These are phyloP conservation scores for Abrus precatorius DNA, from an alignment of 306 rosid species.

Conservation along the genomic window DNA sequence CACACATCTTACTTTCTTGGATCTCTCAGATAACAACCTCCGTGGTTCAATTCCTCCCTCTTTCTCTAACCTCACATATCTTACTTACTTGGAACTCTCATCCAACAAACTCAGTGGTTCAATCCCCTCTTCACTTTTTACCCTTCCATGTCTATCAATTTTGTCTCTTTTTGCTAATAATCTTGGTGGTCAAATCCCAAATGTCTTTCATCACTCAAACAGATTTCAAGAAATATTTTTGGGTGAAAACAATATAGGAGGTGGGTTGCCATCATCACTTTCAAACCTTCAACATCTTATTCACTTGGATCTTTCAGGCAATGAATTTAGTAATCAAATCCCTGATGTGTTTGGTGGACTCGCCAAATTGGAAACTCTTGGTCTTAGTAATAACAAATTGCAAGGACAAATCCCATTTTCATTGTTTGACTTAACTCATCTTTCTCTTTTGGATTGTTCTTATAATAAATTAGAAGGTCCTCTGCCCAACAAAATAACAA, in stretches of 20 bases:
- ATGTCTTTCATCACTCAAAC: neutral
- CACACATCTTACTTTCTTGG: neutral
- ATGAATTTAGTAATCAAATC: neutral
- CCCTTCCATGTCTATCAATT: too few relatives aligned
- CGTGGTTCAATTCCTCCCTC: neutral
- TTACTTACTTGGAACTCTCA: neutral
- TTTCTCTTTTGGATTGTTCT: too few relatives aligned
- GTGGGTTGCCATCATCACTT: slow-evolving; percentile 20
- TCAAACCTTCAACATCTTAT: slow-evolving; percentile 30
- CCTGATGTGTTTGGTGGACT: neutral
- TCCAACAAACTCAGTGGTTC: neutral
- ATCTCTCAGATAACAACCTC: neutral
- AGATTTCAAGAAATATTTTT: neutral
- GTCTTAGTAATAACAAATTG: too few relatives aligned
- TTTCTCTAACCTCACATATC: neutral
- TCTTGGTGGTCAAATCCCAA: neutral
- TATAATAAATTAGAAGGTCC: neutral
- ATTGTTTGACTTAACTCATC: too few relatives aligned
- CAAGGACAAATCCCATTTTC: too few relatives aligned
- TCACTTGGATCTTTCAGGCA: neutral
- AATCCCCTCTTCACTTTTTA: neutral
- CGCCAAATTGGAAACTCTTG: neutral
- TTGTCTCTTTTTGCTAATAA: neutral
- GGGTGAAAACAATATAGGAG: neutral
- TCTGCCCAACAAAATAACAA: neutral